Base-by-base conservation (phyloP, 306 rosid genomes). In the Corylus americana region DNA sequence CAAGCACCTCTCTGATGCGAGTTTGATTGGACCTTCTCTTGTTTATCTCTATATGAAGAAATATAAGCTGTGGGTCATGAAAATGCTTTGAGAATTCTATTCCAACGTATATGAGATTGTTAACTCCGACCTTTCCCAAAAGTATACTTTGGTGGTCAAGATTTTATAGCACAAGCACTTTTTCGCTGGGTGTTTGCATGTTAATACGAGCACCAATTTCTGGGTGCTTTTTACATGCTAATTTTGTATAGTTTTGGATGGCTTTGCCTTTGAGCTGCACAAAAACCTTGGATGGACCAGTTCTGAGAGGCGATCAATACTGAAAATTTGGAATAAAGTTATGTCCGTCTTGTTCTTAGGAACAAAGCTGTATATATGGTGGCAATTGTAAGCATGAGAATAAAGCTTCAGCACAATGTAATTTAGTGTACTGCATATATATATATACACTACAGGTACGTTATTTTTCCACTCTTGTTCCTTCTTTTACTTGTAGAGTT, bases 31-130 rank as follows among this genome's bases (percentile, higher is more conserved):
- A 72, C 95, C 98, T 13, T 88, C 93, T 83, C 92, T 92, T 79
- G 74, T 92, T 54, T 93, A 95, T 87, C 79, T 95, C 87, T 90
- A 90, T 78, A 86, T 90, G 72, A 92, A 89, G 80, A 95, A 91
- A 80, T 77, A 86, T 76, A 95, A 90, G 80, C 91, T 95, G 66
- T 95, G 98, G 98, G 85, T 91, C 82, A 78, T 91, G 82, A 91
- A 91, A 84, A 89, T 85, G 91, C 71, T 95, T 50, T 95, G 85
- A 89, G 70, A 63, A 76, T 57, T 29, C 68, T 59, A 69, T 44
- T n/a, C 45, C 27, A 47, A 31, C 14, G 20, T 0, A 17, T 0
- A 12, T 74, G 77, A 75, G 73, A 77, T 20, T 49, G 71, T 58
- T 50, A 63, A 20, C 12, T 67, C 70, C 31, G 55, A 58, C 69